Base-by-base conservation (phyloP, 2,329 filamentous ascomycete species). In the Raffaelea albimanens region DNA sequence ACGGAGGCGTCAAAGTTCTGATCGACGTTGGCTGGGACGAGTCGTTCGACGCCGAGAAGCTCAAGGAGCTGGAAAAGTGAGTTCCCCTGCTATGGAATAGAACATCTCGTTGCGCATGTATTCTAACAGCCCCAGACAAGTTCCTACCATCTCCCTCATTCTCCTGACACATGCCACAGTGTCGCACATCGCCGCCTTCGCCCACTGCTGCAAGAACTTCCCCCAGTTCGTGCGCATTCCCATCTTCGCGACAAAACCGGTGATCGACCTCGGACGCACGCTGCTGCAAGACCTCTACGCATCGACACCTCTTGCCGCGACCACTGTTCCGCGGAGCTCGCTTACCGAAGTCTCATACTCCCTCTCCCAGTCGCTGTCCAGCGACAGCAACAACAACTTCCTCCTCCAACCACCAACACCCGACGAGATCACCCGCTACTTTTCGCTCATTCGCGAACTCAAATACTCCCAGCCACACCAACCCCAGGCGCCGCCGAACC, bases 381-480 rank as follows among this genome's bases (percentile, higher is more conserved):
- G 66, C 2, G 68, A 69, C 40, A 65, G 73, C 51, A 76, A 80
- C 51, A 76, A 80, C 46, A 43, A 43, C 18, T 76, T 85, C 57
- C 65, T 83, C 55, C 63, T 79, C 42, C 71, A 82, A 60, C 78
- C 88, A 1, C 93, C 93, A 0, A 88, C 85, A 0, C 66, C 81
- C 4, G 87, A 95, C 49, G 93, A 98, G 60, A 96, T 98, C 53
- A 86, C 87, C 25, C 80, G 82, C 44, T 97, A 95, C 67, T 98
- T 97, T 63, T 85, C 85, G 20, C 75, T 87, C 10, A 90, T 98
- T 55, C 87, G 94, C 54, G 84, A 90, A 2, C 73, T 98, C 33
- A 97, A 97, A 67, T 98, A 97, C 69, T 95, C 89, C 2, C 93
- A 98, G 62, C 90, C 93, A 3, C 90, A 95, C 60, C 87, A 96